phyloP scores from a whole-genome alignment of 345 rosid species.

The Hibiscus syriacus region DNA sequence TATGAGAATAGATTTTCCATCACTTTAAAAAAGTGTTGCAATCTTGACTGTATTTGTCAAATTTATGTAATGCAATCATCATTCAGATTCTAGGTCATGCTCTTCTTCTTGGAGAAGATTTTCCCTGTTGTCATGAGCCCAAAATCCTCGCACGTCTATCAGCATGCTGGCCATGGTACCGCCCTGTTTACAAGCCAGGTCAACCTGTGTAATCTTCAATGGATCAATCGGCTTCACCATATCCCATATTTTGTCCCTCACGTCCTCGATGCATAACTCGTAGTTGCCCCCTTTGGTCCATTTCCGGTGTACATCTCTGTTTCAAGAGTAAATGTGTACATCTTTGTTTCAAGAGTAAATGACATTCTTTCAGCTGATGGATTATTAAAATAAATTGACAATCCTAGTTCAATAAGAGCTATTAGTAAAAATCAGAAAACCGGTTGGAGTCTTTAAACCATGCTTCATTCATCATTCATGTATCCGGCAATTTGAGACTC shows the following conservation, averaged over 20 bases:
- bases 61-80: too few relatives aligned
- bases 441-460: neutral
- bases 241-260: too few relatives aligned
- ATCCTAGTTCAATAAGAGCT: too few relatives aligned
- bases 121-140: too few relatives aligned
- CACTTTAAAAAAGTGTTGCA: neutral
- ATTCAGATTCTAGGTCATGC: constrained; percentile 51
- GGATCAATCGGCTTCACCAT: constrained; percentile 84
- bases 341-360: neutral
- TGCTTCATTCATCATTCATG: constrained; percentile 21
- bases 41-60: too few relatives aligned
- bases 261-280: too few relatives aligned
- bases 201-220: constrained; percentile 53
- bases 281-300: constrained; percentile 99
- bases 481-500: constrained; percentile 61
- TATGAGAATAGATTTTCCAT: neutral
- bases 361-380: neutral
- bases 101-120: constrained; percentile 98
- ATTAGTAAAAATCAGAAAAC: neutral
- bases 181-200: constrained; percentile 85
- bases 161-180: constrained; percentile 96
- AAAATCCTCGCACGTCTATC: constrained; percentile 88
- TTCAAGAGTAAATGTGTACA: neutral
- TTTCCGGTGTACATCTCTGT: constrained; percentile 94
- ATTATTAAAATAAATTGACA: neutral